Evolutionary conservation across 2,329 filamentous ascomycete genomes (phyloP), one percentile per base, ranked within the genome.

Genomic region (Coniella lustricola): DNA sequence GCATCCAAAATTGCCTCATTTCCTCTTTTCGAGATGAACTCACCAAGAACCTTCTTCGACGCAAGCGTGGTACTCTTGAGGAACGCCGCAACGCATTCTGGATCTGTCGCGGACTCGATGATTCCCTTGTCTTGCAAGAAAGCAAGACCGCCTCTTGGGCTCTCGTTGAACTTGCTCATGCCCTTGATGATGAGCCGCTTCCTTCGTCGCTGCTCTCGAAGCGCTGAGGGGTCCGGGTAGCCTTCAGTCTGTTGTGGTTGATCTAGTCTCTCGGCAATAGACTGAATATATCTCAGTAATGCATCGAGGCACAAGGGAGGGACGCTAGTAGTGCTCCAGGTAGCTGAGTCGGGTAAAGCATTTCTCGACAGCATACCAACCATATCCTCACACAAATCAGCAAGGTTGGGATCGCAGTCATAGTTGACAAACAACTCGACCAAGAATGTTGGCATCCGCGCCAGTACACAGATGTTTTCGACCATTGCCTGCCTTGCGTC

Each of bases 401-500:
- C 84, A 43, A 90, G 81, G 62, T 98, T 88, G 45, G 89, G 83
- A 61, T 97, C 90, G 61, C 91, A 98, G 65, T 98, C 93, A 62
- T 97, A 98, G 66, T 98, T 98, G 67, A 97, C 82, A 63, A 96
- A 98, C 7, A 98, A 75, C 65, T 98, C 94, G 10, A 86, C 82
- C 81, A 97, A 90, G 62, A 94, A 98, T 36, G 84, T 90, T 1
- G 93, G 90, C 73, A 98, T 95, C 36, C 94, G 80, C 33, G 90
- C 87, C 51, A 98, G 73, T 47, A 91, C 90, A 32, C 91, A 90
- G 38, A 98, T 85, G 58, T 87, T 95, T 68, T 98, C 93, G 4
- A 98, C 89, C 93, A 98, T 98, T 29, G 93, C 90, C 71, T 98
- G 93, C 57, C 93, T 80, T 25, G 93, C 90, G 66, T 98, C 94